phyloP scores from a whole-genome alignment of 139 green algal genomes.

The Chlamydomonas applanata region DNA sequence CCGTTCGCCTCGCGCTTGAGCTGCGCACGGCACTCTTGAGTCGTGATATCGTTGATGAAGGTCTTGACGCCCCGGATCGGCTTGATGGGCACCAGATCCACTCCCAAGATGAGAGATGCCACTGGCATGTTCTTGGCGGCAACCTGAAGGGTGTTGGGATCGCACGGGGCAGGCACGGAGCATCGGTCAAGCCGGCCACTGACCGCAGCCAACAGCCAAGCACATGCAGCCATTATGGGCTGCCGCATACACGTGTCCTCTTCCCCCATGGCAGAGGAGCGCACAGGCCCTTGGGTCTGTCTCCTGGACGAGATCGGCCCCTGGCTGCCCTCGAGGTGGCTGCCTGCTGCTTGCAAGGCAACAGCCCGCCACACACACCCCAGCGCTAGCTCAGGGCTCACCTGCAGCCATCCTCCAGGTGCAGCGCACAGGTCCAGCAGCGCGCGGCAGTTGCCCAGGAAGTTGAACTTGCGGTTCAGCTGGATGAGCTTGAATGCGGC shows the following conservation, averaged over 20 bases:
- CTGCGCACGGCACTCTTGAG: conserved; percentile 57
- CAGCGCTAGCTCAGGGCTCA: no score
- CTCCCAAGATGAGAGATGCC: conserved; percentile 85
- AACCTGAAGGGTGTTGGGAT: conserved; percentile 85
- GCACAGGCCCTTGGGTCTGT: background rate
- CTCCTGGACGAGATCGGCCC: no score
- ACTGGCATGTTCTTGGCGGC: conserved; percentile 93
- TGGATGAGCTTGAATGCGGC: conserved; percentile 99
- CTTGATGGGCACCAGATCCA: conserved; percentile 94
- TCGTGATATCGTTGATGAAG: conserved; percentile 95
- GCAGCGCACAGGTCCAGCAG: conserved; percentile 97
- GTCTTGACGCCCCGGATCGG: conserved; percentile 84
- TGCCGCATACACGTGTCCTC: background rate
- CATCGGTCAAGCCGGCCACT: no score
- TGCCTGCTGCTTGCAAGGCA: no score
- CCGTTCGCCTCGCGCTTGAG: conserved; percentile 81
- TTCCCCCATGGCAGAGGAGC: background rate
- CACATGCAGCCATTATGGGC: background rate
- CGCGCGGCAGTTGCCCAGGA: conserved; percentile 74
- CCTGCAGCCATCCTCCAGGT: conserved; percentile 70
- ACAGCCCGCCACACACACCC: no score
- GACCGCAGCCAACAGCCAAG: conserved; percentile 69
- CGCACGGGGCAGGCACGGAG: no score
- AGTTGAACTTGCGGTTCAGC: conserved; percentile 96
- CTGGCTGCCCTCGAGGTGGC: no score